Evolutionary conservation across 805 yeast species (phyloP), one percentile per base, ranked within the genome.

Genomic region (Starmerella apicola): DNA sequence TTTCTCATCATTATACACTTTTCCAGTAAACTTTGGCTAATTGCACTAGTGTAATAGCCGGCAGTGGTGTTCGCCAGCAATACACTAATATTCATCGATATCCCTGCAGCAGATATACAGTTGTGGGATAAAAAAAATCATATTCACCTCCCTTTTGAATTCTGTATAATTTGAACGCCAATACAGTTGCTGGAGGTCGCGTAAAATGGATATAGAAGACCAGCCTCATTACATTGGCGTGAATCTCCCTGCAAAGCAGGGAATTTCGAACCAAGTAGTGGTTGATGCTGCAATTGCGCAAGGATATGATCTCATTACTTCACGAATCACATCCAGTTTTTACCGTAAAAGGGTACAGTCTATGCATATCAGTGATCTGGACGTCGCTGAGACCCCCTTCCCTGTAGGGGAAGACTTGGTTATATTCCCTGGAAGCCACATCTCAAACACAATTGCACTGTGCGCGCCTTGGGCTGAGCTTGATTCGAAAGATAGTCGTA

Each of bases 391-490:
- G 7, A 32, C 41, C 9, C 41, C 47, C 6, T 31, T 33, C 29
- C 74, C 75, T 1, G 51, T 54, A 4, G 47, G 59, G 2, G 55
- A 56, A 3, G 74, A 71, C 37, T 66, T 70, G 5, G 63, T 61
- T 35, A 50, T 70, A 4, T 52, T 62, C 8, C 62, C 68, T 0
- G 74, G 72, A 1, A 46, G 54, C 0, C 71, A 70, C 50, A 54
- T 65, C 2, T 38, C 51, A 2, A 56, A 58, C 46, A 57, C 72
- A 6, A 67, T 78, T 19, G 83, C 81, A 0, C 50, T 77, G 23
- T 55, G 77, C 2, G 70, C 83, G 0, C 72, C 80, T 2, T 78
- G 84, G 83, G 62, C 76, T n/a, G 83, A 77, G 50, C 56, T 77
- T 30, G 83, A 77, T 46, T 68, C 76, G 23, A 58, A 60, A 8